These are phyloP conservation scores for Sisymbrium altissimum DNA, from an alignment of 345 rosid genomes.

Conservation along the genomic window DNA sequence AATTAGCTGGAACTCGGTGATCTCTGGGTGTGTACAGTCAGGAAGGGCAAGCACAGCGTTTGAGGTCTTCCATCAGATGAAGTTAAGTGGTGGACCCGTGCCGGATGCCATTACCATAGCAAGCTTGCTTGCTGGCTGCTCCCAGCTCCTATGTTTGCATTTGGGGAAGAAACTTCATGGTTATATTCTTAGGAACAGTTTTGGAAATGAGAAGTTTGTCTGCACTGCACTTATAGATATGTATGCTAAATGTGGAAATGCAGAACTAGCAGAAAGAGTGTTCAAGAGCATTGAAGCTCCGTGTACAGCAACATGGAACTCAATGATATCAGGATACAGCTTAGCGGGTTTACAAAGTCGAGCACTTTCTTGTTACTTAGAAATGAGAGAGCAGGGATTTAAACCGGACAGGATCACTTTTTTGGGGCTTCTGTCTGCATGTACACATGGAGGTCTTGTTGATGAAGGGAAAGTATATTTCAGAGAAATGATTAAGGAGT, in stretches of 20 bases:
- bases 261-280: conserved; percentile 51
- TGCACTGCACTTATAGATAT: conserved; percentile 77
- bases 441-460: conserved; percentile 64
- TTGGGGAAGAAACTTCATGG: conserved; percentile 61
- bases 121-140: conserved; percentile 66
- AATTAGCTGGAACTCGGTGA: conserved; percentile 78
- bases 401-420: conserved; percentile 77
- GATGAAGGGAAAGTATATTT: conserved; percentile 62
- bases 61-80: conserved; percentile 57
- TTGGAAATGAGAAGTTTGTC: conserved; percentile 59
- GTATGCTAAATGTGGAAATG: conserved; percentile 77
- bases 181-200: conserved; percentile 49
- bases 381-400: conserved; percentile 45
- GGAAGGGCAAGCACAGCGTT: conserved; percentile 57
- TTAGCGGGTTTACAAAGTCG: conserved; percentile 52
- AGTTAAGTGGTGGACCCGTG: conserved; percentile 31
- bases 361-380: conserved; percentile 48
- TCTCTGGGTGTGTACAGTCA: conserved; percentile 72
- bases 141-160: conserved; percentile 59
- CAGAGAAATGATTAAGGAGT: conserved; percentile 52
- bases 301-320: conserved; percentile 71
- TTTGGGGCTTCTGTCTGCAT: conserved; percentile 70
- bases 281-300: conserved; percentile 49
- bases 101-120: conserved; percentile 68
- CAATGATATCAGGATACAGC: conserved; percentile 73